Conservation (phyloP, 1,139 yeast species). For the Maudiozyma humilis region DNA sequence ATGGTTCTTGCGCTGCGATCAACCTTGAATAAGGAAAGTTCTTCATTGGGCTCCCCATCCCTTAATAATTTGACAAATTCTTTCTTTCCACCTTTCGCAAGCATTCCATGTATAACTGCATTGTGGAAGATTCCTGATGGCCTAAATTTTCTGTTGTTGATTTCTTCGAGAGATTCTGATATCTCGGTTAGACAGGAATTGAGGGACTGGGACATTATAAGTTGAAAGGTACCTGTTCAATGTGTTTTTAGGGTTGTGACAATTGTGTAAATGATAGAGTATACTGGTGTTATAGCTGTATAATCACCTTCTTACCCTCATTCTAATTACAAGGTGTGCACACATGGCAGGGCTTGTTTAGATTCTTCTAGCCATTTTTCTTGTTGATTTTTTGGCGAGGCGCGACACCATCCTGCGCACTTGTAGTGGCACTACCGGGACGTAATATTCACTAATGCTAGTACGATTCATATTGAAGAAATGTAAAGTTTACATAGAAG, state of each 20-base stretch:
- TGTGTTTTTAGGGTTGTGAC: neutral
- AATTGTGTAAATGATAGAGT: neutral
- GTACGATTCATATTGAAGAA: too few relatives aligned
- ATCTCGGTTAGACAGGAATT: conserved; percentile 25
- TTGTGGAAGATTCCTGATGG: conserved; percentile 32
- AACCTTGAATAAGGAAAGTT: conserved; percentile 23
- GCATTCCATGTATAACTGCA: conserved; percentile 24
- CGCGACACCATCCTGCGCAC: too few relatives aligned
- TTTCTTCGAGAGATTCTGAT: conserved; percentile 22
- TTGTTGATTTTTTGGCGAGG: too few relatives aligned
- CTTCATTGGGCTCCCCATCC: conserved; percentile 28
- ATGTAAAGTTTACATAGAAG: too few relatives aligned
- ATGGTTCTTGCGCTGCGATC: conserved; percentile 18
- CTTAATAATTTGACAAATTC: conserved; percentile 25
- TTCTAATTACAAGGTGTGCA: too few relatives aligned
- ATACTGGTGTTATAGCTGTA: too few relatives aligned
- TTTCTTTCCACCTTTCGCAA: conserved; percentile 12
- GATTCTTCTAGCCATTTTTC: too few relatives aligned
- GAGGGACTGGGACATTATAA: conserved; percentile 25
- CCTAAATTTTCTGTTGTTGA: conserved; percentile 27
- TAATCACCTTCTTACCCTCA: too few relatives aligned
- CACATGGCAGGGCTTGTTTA: too few relatives aligned
- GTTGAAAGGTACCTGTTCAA: neutral
- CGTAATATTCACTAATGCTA: too few relatives aligned
- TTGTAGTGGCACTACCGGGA: too few relatives aligned